Evolutionary conservation across 495 filamentous ascomycete species (phyloP).

Genomic region (Xylaria castorea): DNA sequence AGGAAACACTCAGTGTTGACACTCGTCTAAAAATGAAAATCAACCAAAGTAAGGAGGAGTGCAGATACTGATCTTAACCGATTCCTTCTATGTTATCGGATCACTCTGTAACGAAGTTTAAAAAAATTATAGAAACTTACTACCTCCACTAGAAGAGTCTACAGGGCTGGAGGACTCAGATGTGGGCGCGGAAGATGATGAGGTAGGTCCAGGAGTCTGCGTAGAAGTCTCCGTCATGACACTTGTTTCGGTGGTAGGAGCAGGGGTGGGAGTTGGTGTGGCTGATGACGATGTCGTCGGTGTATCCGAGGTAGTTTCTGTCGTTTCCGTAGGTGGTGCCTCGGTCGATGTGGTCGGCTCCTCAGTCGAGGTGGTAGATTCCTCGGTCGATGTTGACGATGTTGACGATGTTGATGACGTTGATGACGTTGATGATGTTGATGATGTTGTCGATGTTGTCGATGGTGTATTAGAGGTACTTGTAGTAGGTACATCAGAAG

Average conservation of each 20-base stretch:
- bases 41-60: neutral
- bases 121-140: constrained; percentile 11
- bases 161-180: constrained; percentile 18
- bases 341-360: constrained; percentile 17
- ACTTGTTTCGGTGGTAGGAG: constrained; percentile 30
- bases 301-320: constrained; percentile 27
- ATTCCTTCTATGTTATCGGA: neutral
- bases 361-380: constrained; percentile 19
- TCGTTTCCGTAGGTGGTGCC: constrained; percentile 12
- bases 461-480: constrained; percentile 15
- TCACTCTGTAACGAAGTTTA: neutral
- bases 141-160: neutral
- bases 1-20: neutral
- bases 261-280: constrained; percentile 19
- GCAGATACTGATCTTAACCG: neutral
- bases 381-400: constrained; percentile 8
- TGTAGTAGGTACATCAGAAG: constrained; percentile 28
- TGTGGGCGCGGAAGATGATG: constrained; percentile 15
- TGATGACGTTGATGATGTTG: too few relatives aligned
- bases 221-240: neutral
- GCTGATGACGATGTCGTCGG: constrained; percentile 20
- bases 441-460: too few relatives aligned
- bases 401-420: too few relatives aligned
- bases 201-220: neutral
- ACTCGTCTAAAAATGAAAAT: neutral